These are phyloP conservation scores for Tetrapyrgos nigripes DNA, from an alignment of 1,284 basidiomycete genomes.

Conservation along the genomic window DNA sequence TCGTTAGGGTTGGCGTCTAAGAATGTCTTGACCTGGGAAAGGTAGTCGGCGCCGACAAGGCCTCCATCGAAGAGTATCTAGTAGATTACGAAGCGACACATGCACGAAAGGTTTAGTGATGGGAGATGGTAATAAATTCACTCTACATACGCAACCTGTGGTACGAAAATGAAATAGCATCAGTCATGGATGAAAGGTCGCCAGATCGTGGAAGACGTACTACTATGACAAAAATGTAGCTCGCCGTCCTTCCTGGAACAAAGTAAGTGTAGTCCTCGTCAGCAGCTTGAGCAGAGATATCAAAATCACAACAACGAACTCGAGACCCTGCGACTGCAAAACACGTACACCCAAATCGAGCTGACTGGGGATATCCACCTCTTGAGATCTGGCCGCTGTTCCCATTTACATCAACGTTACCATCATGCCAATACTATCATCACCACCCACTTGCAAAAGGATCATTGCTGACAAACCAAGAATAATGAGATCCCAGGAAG, in stretches of 20 bases:
- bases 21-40: slow-evolving; percentile 68
- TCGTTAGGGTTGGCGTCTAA: slow-evolving; percentile 76
- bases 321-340: slow-evolving; percentile 77
- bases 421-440: neutral
- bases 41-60: slow-evolving; percentile 61
- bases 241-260: slow-evolving; percentile 40
- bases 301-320: slow-evolving; percentile 28
- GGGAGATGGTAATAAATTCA: slow-evolving; percentile 13
- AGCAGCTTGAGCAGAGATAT: neutral
- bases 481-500: slow-evolving; percentile 75
- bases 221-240: slow-evolving; percentile 76
- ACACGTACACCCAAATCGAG: slow-evolving; percentile 73
- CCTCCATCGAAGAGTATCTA: slow-evolving; percentile 70
- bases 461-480: slow-evolving; percentile 62
- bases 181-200: neutral
- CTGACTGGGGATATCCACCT: slow-evolving; percentile 64
- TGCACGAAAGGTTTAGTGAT: neutral
- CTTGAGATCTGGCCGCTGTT: slow-evolving; percentile 63
- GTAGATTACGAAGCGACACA: too few species aligned
- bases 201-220: slow-evolving; percentile 28
- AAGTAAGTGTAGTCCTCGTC: neutral
- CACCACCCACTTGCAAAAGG: slow-evolving; percentile 51
- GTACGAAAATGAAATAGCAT: neutral
- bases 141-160: too few species aligned
- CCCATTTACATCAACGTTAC: neutral